phyloP scores from a whole-genome alignment of 176 grass and related monocot species.

The Rhynchospora pubera region DNA sequence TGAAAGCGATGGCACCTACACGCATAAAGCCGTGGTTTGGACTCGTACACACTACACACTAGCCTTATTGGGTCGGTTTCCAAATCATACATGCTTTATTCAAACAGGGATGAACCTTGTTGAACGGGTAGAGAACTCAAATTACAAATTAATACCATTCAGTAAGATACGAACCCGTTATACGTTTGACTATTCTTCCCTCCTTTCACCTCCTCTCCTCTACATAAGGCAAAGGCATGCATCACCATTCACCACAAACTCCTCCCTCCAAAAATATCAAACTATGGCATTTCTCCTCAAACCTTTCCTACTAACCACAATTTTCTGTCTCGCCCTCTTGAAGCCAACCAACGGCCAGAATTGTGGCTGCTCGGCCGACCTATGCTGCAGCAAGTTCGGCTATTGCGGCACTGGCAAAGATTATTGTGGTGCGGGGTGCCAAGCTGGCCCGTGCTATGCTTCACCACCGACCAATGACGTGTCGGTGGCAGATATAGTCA shows the following conservation, averaged over 20 bases:
- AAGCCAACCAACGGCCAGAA: slow-evolving; percentile 17
- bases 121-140: no score
- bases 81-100: background rate
- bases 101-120: background rate
- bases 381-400: slow-evolving; percentile 31
- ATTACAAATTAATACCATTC: no score
- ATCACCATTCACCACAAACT: background rate
- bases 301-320: background rate
- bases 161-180: background rate
- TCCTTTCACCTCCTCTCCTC: background rate
- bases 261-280: background rate
- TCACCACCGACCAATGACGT: slow-evolving; percentile 9
- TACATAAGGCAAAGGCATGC: no score
- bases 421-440: slow-evolving; percentile 30
- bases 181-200: background rate
- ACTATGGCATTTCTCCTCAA: slow-evolving; percentile 10
- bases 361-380: background rate
- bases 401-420: slow-evolving; percentile 6
- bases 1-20: background rate
- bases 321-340: slow-evolving; percentile 14
- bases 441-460: slow-evolving; percentile 17
- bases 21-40: background rate
- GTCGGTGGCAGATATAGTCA: slow-evolving; percentile 27
- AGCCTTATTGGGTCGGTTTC: background rate
- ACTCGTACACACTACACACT: background rate